phyloP scores from a whole-genome alignment of 108 stramenopile species.

The Nitzschia inconspicua region DNA sequence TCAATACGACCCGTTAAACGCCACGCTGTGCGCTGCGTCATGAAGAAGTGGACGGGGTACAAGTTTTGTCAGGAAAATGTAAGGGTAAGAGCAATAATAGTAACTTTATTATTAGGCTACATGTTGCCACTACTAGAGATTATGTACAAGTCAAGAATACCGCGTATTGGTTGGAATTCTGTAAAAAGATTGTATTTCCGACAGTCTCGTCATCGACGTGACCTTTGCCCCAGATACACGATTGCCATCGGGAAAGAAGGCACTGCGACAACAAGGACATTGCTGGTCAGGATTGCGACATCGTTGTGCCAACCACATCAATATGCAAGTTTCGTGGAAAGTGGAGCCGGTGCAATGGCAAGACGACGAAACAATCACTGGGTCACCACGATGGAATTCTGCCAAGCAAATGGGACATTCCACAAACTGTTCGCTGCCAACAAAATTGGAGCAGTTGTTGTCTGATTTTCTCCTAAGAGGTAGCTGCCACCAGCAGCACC shows the following conservation, averaged over 20 bases:
- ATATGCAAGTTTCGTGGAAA: conserved; percentile 4
- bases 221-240: too few species aligned
- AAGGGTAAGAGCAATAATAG: not conserved
- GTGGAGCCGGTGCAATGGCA: not conserved
- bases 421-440: not conserved
- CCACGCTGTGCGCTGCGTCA: too few species aligned
- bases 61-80: not conserved
- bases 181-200: not conserved
- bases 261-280: not conserved
- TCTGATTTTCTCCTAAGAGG: not conserved
- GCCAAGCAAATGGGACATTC: not conserved
- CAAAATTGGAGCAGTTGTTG: not conserved
- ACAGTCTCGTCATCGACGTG: too few species aligned
- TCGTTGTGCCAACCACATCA: not conserved
- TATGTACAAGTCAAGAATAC: not conserved
- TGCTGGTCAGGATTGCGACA: not conserved
- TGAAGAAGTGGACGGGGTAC: too few species aligned
- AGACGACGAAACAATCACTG: not conserved
- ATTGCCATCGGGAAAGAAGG: not conserved
- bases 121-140: not conserved
- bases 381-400: not conserved
- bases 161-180: too few species aligned
- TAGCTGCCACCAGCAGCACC: too few species aligned
- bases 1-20: too few species aligned
- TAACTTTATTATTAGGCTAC: not conserved